Base-by-base conservation (phyloP, 257 asterid species). In the Henckelia pumila region DNA sequence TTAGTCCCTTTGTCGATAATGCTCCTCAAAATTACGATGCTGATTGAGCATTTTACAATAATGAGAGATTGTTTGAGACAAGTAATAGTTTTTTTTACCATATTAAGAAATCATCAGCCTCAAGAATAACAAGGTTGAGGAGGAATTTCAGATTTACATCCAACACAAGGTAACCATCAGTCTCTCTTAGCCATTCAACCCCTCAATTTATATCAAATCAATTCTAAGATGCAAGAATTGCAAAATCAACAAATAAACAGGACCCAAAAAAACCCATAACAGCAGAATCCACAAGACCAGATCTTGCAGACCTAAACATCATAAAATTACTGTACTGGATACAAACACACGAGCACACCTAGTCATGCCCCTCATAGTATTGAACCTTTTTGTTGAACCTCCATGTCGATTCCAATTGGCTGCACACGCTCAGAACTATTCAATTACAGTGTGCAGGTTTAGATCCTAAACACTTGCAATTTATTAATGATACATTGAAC, bases 121-220 rank as follows among this genome's bases (percentile, higher is more conserved):
- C 7, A 65, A 30, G 62, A 58, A 67, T n/a, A 40, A 40, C n/a
- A 32, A 21, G 53, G 47, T 28, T 16, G 47, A 30, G 44, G n/a
- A 10, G 35, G 10, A 22, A 37, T 3, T 24, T 70, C 20, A 50
- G 32, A 13, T 29, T 3, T 10, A 20, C 25, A 70, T 49, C 61
- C 73, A 49, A 19, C 22, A 55, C 53, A 55, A 53, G 16, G 70
- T 29, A 52, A 29, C 33, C 47, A 13, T 69, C 66, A 10, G 32
- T 13, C 56, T 55, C 64, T 10, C 21, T 9, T n/a, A 7, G 7
- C 59, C 26, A 47, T 47, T 49, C 14, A 55, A 30, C 40, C 26
- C 11, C 50, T 25, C 63, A 37, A 44, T 28, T 23, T 63, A 55
- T 16, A 64, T 9, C 11, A 16, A 29, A 63, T 33, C 66, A 33